These are phyloP conservation scores for Plantago major DNA, from an alignment of 257 asterid species.

Conservation along the genomic window DNA sequence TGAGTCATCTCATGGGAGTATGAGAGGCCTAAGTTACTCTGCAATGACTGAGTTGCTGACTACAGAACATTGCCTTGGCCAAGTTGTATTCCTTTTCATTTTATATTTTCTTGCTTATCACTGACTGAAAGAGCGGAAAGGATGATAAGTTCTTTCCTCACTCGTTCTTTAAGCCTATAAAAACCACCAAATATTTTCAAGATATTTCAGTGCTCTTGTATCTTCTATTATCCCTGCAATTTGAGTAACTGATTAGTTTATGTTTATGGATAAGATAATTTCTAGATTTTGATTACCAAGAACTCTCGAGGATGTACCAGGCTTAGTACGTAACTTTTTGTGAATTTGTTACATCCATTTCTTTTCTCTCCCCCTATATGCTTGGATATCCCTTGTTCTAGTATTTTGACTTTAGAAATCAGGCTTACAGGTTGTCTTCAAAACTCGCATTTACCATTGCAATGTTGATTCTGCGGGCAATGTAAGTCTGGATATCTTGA, in stretches of 20 bases:
- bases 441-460: conserved; percentile 85
- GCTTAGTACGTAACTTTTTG: neutral
- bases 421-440: conserved; percentile 82
- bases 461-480: conserved; percentile 74
- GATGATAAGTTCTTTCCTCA: too few species aligned
- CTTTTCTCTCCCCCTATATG: neutral
- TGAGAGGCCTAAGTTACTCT: too few species aligned
- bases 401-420: conserved; percentile 34
- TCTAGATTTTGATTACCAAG: neutral
- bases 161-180: neutral
- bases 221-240: neutral
- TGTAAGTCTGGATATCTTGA: conserved; percentile 80
- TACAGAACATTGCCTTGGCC: too few species aligned
- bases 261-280: too few species aligned
- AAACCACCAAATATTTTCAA: neutral
- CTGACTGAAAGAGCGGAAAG: too few species aligned
- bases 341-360: neutral
- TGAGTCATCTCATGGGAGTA: too few species aligned
- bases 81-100: too few species aligned
- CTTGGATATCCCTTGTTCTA: conserved; percentile 8
- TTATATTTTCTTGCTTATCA: too few species aligned
- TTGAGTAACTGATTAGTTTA: neutral
- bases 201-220: neutral
- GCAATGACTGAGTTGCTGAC: too few species aligned
- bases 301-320: neutral